Percentiles rank a stretch among this genome's conserved stretches.
Conservation (phyloP, 495 filamentous ascomycete genomes). For the Pyrenula aspistea region DNA sequence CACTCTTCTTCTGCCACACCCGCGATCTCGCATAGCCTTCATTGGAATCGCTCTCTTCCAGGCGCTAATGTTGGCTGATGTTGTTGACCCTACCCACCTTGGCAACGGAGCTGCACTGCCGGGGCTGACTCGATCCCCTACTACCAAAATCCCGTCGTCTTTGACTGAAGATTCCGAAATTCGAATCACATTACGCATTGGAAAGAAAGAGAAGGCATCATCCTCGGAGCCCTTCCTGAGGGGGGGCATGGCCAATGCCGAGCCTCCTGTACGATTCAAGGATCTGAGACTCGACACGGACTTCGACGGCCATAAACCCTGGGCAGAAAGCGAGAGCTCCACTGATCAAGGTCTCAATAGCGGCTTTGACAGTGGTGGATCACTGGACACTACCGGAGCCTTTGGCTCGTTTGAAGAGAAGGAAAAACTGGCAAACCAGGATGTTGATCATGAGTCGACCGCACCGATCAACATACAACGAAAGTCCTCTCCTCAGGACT, state of each 20-base stretch:
- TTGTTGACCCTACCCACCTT: too few relatives aligned
- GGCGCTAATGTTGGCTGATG: too few relatives aligned
- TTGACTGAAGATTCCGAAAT: too few relatives aligned
- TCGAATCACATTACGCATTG: background rate
- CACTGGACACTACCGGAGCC: background rate
- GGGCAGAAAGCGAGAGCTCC: background rate
- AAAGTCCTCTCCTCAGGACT: background rate
- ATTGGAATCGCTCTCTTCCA: too few relatives aligned
- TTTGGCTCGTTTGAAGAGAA: background rate
- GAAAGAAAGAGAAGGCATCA: background rate
- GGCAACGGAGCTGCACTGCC: background rate
- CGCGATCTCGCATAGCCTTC: too few relatives aligned
- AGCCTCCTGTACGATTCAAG: background rate
- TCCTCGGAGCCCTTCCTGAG: background rate
- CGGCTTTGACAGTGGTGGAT: background rate
- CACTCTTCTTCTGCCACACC: too few relatives aligned
- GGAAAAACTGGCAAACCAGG: background rate
- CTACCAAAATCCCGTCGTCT: too few relatives aligned
- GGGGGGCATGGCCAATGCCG: background rate
- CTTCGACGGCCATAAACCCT: background rate
- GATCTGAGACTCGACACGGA: background rate
- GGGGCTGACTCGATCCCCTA: too few relatives aligned
- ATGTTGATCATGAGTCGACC: background rate
- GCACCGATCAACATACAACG: background rate
- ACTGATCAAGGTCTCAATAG: background rate